Evolutionary conservation across 164 flowering plant genomes (phyloP).

Genomic region (Magnolia sinica): DNA sequence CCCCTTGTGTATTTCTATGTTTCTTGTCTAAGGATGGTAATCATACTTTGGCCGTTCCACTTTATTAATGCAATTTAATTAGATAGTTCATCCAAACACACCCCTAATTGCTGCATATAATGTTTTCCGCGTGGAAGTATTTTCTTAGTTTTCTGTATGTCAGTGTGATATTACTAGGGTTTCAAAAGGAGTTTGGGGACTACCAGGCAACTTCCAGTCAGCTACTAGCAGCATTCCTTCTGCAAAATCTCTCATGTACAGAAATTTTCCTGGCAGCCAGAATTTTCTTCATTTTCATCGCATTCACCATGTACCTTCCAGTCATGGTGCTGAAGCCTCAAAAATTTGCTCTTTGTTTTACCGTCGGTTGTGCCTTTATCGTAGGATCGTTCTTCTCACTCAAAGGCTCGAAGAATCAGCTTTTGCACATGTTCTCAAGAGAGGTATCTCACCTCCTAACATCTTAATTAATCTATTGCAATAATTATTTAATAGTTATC

Average conservation of each 20-base stretch:
- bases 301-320: constrained; percentile 95
- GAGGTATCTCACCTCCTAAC: constrained; percentile 48
- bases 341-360: constrained; percentile 92
- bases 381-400: constrained; percentile 88
- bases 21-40: neutral
- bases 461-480: neutral
- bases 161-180: constrained; percentile 48
- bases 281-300: constrained; percentile 82
- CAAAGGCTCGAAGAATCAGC: constrained; percentile 86
- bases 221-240: constrained; percentile 87
- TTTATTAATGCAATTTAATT: neutral
- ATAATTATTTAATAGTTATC: too few relatives aligned
- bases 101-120: neutral
- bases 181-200: constrained; percentile 83
- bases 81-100: neutral
- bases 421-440: constrained; percentile 81
- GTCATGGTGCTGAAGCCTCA: constrained; percentile 97
- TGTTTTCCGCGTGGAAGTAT: neutral
- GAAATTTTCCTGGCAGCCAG: constrained; percentile 84
- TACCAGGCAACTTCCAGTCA: constrained; percentile 83
- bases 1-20: neutral
- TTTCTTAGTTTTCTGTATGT: neutral
- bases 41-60: neutral
- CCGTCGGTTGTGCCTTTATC: constrained; percentile 80
- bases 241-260: constrained; percentile 86